These are phyloP conservation scores for Hymenochaete sp. DNA, from an alignment of 1,284 basidiomycete genomes.

Conservation along the genomic window DNA sequence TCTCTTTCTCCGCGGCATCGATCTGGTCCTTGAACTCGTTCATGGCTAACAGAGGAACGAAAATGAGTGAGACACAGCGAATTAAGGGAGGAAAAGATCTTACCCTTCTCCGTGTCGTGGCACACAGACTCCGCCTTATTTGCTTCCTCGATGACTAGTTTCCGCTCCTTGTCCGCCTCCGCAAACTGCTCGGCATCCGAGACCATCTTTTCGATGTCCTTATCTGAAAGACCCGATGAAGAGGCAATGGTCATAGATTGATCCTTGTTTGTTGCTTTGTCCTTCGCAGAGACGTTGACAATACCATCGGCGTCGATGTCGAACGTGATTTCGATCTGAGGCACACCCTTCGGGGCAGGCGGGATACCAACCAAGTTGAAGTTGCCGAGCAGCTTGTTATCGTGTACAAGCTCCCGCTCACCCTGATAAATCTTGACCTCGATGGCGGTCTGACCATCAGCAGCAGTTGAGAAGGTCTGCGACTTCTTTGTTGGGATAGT, in stretches of 20 bases:
- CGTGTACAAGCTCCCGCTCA: constrained; percentile 93
- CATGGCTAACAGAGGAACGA: constrained; percentile 51
- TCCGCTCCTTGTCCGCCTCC: constrained; percentile 84
- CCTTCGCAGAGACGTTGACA: constrained; percentile 92
- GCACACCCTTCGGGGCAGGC: constrained; percentile 95
- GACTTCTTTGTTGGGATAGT: constrained; percentile 99
- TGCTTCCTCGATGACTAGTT: constrained; percentile 87
- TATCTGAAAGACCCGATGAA: constrained; percentile 91
- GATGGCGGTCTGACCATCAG: constrained; percentile 91
- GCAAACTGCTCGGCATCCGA: constrained; percentile 90
- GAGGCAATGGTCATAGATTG: constrained; percentile 97
- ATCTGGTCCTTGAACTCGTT: constrained; percentile 97
- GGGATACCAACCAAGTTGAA: constrained; percentile 98
- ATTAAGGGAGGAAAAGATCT: constrained; percentile 19
- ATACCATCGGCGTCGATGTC: constrained; percentile 98
- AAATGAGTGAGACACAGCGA: constrained; percentile 10
- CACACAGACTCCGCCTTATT: constrained; percentile 96
- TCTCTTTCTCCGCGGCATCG: constrained; percentile 86
- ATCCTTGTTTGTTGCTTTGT: constrained; percentile 97
- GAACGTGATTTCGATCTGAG: constrained; percentile 98
- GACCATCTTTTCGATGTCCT: constrained; percentile 98
- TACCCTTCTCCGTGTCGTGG: constrained; percentile 91
- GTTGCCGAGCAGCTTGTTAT: constrained; percentile 99
- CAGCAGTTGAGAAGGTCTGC: constrained; percentile 96
- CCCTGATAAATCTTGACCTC: constrained; percentile 98